phyloP scores from a whole-genome alignment of 805 yeast species.

The Millerozyma miso region DNA sequence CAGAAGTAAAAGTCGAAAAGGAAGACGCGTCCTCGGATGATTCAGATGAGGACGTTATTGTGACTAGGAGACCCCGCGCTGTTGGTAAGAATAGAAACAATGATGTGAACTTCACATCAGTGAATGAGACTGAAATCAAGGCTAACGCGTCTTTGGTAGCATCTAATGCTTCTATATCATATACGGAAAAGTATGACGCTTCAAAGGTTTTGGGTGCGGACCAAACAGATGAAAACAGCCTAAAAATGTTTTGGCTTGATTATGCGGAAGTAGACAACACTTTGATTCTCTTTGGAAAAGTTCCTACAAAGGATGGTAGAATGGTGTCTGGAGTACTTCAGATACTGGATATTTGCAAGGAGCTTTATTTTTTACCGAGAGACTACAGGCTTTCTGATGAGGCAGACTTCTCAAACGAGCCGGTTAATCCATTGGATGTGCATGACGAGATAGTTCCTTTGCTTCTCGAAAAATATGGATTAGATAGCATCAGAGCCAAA shows the following conservation, averaged over 20 bases:
- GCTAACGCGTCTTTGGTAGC: slow-evolving; percentile 19
- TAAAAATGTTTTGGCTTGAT: slow-evolving; percentile 88
- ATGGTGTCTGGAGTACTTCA: slow-evolving; percentile 75
- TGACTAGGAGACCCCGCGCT: slow-evolving; percentile 49
- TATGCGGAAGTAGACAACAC: slow-evolving; percentile 71
- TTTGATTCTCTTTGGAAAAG: slow-evolving; percentile 77
- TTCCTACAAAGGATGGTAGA: slow-evolving; percentile 53
- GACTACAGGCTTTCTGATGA: slow-evolving; percentile 39
- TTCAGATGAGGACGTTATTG: slow-evolving; percentile 57
- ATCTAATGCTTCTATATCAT: slow-evolving; percentile 15
- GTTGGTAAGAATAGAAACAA: slow-evolving; percentile 40
- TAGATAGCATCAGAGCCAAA: slow-evolving; percentile 61
- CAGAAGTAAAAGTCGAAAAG: slow-evolving; percentile 4
- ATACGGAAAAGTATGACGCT: slow-evolving; percentile 33
- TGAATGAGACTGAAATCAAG: slow-evolving; percentile 24
- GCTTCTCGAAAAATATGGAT: slow-evolving; percentile 57
- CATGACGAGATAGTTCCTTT: slow-evolving; percentile 72
- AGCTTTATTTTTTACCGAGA: slow-evolving; percentile 75
- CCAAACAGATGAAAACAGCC: slow-evolving; percentile 34
- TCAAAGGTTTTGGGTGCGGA: slow-evolving; percentile 13
- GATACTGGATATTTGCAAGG: slow-evolving; percentile 63
- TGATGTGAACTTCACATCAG: slow-evolving; percentile 37
- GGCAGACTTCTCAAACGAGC: slow-evolving; percentile 32
- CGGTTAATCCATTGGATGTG: slow-evolving; percentile 58
- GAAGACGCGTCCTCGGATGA: slow-evolving; percentile 35